phyloP scores from a whole-genome alignment of 2,329 filamentous ascomycete species.

The Colletotrichum tamarilloi region DNA sequence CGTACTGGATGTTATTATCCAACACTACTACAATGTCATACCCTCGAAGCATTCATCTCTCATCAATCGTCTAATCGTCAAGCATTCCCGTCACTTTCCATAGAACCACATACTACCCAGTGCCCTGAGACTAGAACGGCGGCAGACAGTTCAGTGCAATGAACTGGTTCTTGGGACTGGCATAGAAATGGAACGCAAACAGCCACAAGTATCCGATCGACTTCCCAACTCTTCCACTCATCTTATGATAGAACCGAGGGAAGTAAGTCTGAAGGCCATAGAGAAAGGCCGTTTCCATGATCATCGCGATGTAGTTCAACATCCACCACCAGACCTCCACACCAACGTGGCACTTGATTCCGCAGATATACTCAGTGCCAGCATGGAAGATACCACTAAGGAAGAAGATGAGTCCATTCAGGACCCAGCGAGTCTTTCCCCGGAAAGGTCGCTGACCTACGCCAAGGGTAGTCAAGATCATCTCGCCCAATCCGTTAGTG shows the following conservation, averaged over 20 bases:
- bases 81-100: not conserved
- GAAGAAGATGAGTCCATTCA: slow-evolving; percentile 33
- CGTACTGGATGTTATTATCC: too few relatives aligned
- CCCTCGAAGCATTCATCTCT: not conserved
- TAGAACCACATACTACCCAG: too few relatives aligned
- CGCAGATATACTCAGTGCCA: not conserved
- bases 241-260: slow-evolving; percentile 13
- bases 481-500: slow-evolving; percentile 15
- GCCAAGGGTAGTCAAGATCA: slow-evolving; percentile 1
- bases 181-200: slow-evolving; percentile 21
- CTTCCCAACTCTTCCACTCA: slow-evolving; percentile 16
- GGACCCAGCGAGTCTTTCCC: slow-evolving; percentile 27
- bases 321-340: slow-evolving; percentile 29
- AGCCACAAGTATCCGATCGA: slow-evolving; percentile 23
- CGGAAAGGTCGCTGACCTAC: slow-evolving; percentile 10
- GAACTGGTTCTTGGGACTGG: slow-evolving; percentile 14
- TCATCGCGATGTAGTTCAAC: slow-evolving; percentile 15
- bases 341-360: slow-evolving; percentile 19
- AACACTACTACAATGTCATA: not conserved
- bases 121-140: not conserved
- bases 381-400: slow-evolving; percentile 31
- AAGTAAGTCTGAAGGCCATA: not conserved
- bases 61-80: not conserved
- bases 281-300: slow-evolving; percentile 19
- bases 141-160: not conserved